Evolutionary conservation across 1,139 yeast genomes (phyloP).

Genomic region (Nadsonia commutata): DNA sequence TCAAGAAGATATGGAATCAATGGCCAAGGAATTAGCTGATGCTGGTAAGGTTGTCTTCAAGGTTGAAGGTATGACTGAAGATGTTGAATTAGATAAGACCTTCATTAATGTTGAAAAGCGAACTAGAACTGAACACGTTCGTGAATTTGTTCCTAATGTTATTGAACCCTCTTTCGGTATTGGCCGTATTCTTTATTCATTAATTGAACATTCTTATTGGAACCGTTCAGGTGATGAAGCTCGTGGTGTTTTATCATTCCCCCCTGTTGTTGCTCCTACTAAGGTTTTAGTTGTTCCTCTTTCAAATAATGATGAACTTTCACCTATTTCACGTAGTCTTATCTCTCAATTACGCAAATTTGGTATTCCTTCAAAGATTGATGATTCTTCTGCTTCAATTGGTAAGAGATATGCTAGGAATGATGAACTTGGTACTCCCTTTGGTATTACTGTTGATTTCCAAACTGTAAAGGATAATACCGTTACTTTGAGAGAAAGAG

Average conservation of each 20-base stretch:
- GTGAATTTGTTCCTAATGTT: slow-evolving; percentile 94
- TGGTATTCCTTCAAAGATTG: slow-evolving; percentile 89
- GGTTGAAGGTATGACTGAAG: slow-evolving; percentile 39
- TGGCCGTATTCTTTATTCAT: slow-evolving; percentile 88
- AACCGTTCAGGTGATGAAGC: slow-evolving; percentile 83
- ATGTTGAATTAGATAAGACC: slow-evolving; percentile 55
- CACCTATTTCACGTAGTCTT: slow-evolving; percentile 51
- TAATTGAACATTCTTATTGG: slow-evolving; percentile 95
- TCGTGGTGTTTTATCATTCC: slow-evolving; percentile 84
- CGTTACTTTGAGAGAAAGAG: slow-evolving; percentile 95
- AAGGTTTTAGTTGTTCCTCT: slow-evolving; percentile 93
- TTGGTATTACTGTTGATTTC: slow-evolving; percentile 95
- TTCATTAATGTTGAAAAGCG: slow-evolving; percentile 66
- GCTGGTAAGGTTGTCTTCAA: slow-evolving; percentile 49
- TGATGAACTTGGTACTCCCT: slow-evolving; percentile 98
- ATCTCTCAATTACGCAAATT: slow-evolving; percentile 57
- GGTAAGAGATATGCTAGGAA: slow-evolving; percentile 98
- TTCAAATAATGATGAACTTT: slow-evolving; percentile 68
- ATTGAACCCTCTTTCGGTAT: slow-evolving; percentile 99
- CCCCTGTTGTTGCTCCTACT: slow-evolving; percentile 94
- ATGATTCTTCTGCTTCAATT: slow-evolving; percentile 93
- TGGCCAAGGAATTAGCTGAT: slow-evolving; percentile 50
- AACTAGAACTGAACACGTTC: slow-evolving; percentile 72
- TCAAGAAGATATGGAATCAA: slow-evolving; percentile 72
- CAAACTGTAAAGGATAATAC: slow-evolving; percentile 83